Percentiles rank a stretch among this genome's conserved stretches.
Conservation (phyloP, 2,329 filamentous ascomycete genomes). For the Penicillium sp. region DNA sequence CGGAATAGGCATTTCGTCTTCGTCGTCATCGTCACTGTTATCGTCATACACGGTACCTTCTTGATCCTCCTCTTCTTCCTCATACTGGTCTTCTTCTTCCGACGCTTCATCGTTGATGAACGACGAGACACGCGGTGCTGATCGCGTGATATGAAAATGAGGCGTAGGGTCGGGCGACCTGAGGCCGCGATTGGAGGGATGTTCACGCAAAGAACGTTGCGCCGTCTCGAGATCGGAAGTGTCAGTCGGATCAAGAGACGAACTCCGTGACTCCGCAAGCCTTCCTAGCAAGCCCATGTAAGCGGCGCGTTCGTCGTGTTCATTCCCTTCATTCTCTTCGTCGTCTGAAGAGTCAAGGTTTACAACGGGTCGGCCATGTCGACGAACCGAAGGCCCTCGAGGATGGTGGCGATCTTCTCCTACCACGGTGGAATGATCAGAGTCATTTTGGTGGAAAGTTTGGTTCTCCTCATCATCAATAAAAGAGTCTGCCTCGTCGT, state of each 20-base stretch:
- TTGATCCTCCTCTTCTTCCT: not conserved
- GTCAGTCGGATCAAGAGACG: too few relatives aligned
- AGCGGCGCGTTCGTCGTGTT: not conserved
- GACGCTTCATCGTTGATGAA: not conserved
- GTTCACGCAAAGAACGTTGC: too few relatives aligned
- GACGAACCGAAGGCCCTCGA: not conserved
- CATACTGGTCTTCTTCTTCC: not conserved
- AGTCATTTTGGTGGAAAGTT: constrained; percentile 21
- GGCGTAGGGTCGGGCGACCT: not conserved
- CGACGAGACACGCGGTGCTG: not conserved
- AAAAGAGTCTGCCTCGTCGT: constrained; percentile 31
- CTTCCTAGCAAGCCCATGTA: too few relatives aligned
- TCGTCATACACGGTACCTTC: not conserved
- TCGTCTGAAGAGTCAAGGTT: constrained; percentile 3
- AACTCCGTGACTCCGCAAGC: too few relatives aligned
- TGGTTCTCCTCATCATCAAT: constrained; percentile 27
- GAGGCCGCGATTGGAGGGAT: too few relatives aligned
- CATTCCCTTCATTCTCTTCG: constrained; percentile 9
- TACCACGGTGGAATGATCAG: constrained; percentile 31
- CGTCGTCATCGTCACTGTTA: not conserved
- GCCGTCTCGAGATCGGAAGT: too few relatives aligned
- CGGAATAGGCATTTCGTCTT: not conserved
- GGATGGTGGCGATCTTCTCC: constrained; percentile 9
- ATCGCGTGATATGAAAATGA: constrained; percentile 1
- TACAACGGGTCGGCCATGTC: constrained; percentile 2